These are phyloP conservation scores for Mortierella sp. DNA, from an alignment of 371 early-diverging fungal species.

Conservation along the genomic window DNA sequence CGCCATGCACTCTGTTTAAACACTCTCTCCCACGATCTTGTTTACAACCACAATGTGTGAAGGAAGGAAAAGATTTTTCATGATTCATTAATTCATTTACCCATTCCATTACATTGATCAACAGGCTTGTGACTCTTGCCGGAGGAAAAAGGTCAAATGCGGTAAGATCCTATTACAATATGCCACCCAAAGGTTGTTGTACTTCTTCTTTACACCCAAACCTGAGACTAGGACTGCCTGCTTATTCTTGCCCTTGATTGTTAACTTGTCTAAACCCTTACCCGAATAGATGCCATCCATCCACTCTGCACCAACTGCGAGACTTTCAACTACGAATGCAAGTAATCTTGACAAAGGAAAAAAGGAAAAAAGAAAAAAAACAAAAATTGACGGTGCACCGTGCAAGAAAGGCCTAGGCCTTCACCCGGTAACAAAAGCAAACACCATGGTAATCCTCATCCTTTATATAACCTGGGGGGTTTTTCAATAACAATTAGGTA, in stretches of 20 bases:
- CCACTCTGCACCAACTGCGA: constrained; percentile 56
- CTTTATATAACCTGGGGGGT: not conserved
- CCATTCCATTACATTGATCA: not conserved
- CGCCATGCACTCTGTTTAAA: constrained; percentile 17
- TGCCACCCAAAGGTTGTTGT: not conserved
- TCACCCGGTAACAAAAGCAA: not conserved
- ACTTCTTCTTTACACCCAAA: not conserved
- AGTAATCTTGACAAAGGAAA: not conserved
- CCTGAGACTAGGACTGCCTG: not conserved
- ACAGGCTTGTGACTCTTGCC: constrained; percentile 55
- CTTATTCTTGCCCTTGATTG: no score
- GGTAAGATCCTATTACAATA: constrained; percentile 17
- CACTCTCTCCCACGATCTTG: not conserved
- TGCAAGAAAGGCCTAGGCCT: constrained; percentile 4
- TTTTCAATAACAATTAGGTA: constrained; percentile 16
- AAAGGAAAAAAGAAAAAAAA: not conserved
- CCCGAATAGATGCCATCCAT: constrained; percentile 48
- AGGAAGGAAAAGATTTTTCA: no score
- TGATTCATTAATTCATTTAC: no score
- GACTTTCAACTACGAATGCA: constrained; percentile 56
- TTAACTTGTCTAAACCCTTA: no score
- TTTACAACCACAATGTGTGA: no score
- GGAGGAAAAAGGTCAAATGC: constrained; percentile 57
- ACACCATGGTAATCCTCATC: not conserved
- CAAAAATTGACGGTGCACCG: not conserved